These are phyloP conservation scores for Sextonia rubra DNA, from an alignment of 164 flowering plant species.

Conservation along the genomic window DNA sequence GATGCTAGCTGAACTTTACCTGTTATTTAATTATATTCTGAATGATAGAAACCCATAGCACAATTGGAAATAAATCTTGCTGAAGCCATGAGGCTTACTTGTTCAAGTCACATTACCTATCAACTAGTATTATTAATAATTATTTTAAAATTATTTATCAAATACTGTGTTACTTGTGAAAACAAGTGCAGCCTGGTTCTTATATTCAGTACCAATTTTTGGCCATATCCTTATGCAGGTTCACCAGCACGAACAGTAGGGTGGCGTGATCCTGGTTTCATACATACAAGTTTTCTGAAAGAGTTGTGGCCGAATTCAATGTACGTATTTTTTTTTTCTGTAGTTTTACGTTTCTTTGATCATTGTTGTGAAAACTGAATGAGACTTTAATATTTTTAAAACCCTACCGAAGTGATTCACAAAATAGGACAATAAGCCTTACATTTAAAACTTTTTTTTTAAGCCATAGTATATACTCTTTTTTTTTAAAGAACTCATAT, in stretches of 20 bases:
- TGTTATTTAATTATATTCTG: too few species aligned
- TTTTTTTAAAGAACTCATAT: too few species aligned
- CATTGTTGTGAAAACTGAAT: neutral
- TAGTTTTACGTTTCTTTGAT: neutral
- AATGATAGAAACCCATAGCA: too few species aligned
- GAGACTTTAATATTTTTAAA: neutral
- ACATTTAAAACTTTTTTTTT: too few species aligned
- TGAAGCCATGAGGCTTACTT: too few species aligned
- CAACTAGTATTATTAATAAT: too few species aligned
- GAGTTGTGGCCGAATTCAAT: slow-evolving; percentile 72
- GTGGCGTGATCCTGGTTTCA: slow-evolving; percentile 97
- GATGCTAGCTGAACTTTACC: too few species aligned
- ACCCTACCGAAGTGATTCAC: neutral
- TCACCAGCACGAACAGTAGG: slow-evolving; percentile 95
- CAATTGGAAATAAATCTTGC: too few species aligned
- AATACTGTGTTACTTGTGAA: neutral
- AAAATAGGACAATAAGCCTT: neutral
- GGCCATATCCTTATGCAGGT: slow-evolving; percentile 35
- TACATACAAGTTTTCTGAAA: slow-evolving; percentile 80
- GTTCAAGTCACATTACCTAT: too few species aligned
- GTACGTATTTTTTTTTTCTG: slow-evolving; percentile 24
- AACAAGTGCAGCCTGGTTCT: neutral
- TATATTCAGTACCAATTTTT: neutral
- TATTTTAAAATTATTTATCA: neutral
- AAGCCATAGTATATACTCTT: too few species aligned